Evolutionary conservation across 345 rosid species (phyloP), one percentile per base, ranked within the genome.

Genomic region (Sonneratia caseolaris): DNA sequence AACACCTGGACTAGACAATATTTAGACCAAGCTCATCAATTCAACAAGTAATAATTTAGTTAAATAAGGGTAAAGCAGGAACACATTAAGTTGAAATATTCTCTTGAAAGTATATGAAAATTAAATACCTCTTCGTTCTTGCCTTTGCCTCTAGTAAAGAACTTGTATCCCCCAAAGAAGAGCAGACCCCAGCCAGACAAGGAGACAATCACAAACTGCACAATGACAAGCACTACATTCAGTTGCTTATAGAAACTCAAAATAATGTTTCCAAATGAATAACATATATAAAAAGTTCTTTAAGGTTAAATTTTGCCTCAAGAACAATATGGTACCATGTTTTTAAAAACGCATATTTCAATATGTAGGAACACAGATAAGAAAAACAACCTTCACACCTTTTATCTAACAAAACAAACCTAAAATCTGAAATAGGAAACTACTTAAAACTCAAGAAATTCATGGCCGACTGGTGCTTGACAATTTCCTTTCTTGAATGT

Each of bases 191-290:
- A 86, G 19, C 89, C 92, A 61, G 92, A 74, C 21, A 87, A 79
- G 15, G 92, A 89, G 43, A 84, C 81, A 32, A 89, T 82, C 68
- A 89, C 92, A 76, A 87, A 89, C 91, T 89, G 87, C 81, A 75
- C 83, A 77, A 73, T 6, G 72, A 40, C 24, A 72, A 37, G 70
- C 18, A 7, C 45, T 3, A 10, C 68, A 61, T 15, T 24, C 37
- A 66, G 86, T 66, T 82, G 83, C 64, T 79, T 73, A 75, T 79
- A n/a, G 67, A 32, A 72, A 11, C n/a, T 67, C 45, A 15, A 22
- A 43, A 66, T 3, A 38, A 11, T 49, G 21, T 2, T 32, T 36
- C 19, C 12, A 12, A 49, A 22, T 32, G 24, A 71, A 40, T 18
- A 13, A 10, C 51, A 13, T 13, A 47, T 40, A 47, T 47, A 47